Percentiles rank a stretch among this genome's conserved stretches.
Conservation (phyloP, 2,329 filamentous ascomycete genomes). For the Achaetomium macrosporum region DNA sequence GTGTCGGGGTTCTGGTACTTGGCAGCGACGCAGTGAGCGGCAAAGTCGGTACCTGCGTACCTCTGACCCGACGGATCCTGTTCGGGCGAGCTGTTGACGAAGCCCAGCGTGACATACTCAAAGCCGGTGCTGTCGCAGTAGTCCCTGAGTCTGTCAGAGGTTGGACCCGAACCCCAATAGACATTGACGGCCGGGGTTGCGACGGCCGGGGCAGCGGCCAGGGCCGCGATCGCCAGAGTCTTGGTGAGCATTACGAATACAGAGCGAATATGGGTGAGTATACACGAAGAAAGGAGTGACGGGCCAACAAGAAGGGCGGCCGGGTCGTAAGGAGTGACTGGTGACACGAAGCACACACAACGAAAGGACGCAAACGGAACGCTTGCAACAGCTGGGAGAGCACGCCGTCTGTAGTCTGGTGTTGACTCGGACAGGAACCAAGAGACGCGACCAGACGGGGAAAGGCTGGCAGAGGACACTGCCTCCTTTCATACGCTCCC, state of each 20-base stretch:
- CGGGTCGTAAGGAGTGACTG: constrained; percentile 25
- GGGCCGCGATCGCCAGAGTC: constrained; percentile 24
- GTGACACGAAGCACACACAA: constrained; percentile 27
- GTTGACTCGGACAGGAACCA: constrained; percentile 23
- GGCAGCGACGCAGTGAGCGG: constrained; percentile 31
- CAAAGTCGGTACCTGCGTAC: constrained; percentile 37
- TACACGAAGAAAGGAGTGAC: constrained; percentile 21
- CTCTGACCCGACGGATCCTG: constrained; percentile 27
- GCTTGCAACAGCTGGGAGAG: constrained; percentile 28
- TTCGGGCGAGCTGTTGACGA: constrained; percentile 36
- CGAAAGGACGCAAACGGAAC: constrained; percentile 32
- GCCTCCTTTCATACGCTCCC: constrained; percentile 17
- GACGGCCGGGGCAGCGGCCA: constrained; percentile 24
- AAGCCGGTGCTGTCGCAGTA: constrained; percentile 32
- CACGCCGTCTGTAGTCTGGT: constrained; percentile 25
- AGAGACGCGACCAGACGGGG: constrained; percentile 9
- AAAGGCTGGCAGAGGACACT: constrained; percentile 10
- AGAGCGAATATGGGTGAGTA: constrained; percentile 6
- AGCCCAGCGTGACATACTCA: constrained; percentile 37
- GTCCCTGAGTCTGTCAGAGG: constrained; percentile 19
- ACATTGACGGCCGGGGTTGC: constrained; percentile 27
- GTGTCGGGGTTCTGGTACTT: constrained; percentile 28
- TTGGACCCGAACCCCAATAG: constrained; percentile 28
- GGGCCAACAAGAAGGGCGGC: constrained; percentile 17
- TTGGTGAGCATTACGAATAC: constrained; percentile 25